Evolutionary conservation across 148 eudicot species (phyloP), one percentile per base, ranked within the genome.

Genomic region (Persicaria maculosa): DNA sequence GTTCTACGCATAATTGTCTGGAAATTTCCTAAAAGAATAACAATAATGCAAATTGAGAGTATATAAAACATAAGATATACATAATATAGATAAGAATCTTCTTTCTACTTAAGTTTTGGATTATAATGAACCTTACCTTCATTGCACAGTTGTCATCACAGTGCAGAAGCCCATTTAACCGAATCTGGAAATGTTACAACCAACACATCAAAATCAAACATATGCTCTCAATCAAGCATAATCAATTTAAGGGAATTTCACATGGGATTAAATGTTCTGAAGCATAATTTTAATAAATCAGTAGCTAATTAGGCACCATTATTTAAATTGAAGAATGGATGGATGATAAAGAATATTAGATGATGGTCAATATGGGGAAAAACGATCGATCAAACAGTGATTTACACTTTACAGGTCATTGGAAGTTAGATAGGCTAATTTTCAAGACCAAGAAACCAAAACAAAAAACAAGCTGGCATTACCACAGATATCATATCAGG

Each of bases 61-160:
- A 25, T 15, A 40, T 40, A 65, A 36, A 31, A 1, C 7, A 43
- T 65, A 65, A 12, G 70, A 40, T 40, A 43, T 40, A 46, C 70
- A 19, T 25, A 57, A 7, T 14, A 68, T n/a, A 44, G 50, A 43
- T 46, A 70, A 46, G 6, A 46, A 70, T 44, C n/a, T 20, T 25
- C 15, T 8, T 65, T 65, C 19, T 65, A 43, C 70, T 31, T 1
- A 65, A 36, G 31, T 43, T 65, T 31, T 65, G 47, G 46, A 65
- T 36, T 65, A 65, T 47, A 9, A 65, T 17, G 36, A 78, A 80
- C 47, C 68, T 46, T 69, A 94, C 98, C 98, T 92, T 95, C 50
- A 95, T 74, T n/a, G 97, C 97, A 53, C 96, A 90, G 43, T 90
- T 90, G 85, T 92, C 95, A 17, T 95, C 97, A 73, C 85, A 80